Evolutionary conservation across 495 filamentous ascomycete genomes (phyloP).

Genomic region (Penicillium lagena): DNA sequence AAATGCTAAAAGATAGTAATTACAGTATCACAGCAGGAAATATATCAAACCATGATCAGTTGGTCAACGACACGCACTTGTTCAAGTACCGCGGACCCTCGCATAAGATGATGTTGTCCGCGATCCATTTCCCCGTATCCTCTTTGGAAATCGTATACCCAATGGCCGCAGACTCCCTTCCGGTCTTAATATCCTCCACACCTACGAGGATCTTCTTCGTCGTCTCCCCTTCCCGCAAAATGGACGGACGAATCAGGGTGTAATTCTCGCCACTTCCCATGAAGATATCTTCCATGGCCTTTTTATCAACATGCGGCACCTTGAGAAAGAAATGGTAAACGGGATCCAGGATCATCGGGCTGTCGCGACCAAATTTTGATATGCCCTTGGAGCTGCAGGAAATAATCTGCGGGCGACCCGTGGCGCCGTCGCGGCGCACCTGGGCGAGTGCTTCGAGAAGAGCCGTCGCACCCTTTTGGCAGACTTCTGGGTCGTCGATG

Average conservation of each 20-base stretch:
- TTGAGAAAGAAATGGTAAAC: constrained; percentile 46
- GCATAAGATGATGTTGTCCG: constrained; percentile 15
- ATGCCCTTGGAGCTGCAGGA: constrained; percentile 51
- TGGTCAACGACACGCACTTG: constrained; percentile 1
- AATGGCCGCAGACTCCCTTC: constrained; percentile 31
- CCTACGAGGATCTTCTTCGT: constrained; percentile 28
- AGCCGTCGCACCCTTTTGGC: constrained; percentile 39
- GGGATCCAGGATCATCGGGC: constrained; percentile 41
- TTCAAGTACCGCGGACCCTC: neutral
- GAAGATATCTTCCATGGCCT: constrained; percentile 46
- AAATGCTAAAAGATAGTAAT: no score
- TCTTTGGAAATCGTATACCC: constrained; percentile 39
- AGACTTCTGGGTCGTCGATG: constrained; percentile 52
- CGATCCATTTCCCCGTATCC: constrained; percentile 35
- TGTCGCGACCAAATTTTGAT: constrained; percentile 38
- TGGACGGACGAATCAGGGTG: constrained; percentile 41
- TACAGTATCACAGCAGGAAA: no score
- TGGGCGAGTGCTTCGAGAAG: constrained; percentile 40
- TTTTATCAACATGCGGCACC: constrained; percentile 53
- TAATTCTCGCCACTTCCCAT: constrained; percentile 22
- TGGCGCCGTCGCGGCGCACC: constrained; percentile 8
- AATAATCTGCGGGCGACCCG: constrained; percentile 36
- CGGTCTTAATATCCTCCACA: constrained; percentile 30
- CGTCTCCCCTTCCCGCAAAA: constrained; percentile 28
- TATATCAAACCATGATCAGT: neutral